Evolutionary conservation across 176 grass and related monocot species (phyloP).

Genomic region (Lolium multiflorum): DNA sequence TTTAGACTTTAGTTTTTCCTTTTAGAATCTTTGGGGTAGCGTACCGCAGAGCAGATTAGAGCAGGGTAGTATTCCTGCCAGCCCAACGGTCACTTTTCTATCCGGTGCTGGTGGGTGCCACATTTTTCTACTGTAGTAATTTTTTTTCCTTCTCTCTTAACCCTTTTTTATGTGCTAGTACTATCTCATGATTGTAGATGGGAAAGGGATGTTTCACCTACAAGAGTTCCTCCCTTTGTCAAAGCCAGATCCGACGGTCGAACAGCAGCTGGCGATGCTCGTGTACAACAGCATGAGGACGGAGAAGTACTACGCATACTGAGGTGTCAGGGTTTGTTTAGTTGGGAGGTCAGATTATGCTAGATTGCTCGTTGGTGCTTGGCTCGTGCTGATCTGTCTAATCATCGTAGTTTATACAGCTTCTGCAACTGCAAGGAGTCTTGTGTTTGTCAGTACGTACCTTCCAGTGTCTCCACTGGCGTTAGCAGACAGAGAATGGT

Average conservation of each 20-base stretch:
- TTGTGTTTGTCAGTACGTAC: neutral
- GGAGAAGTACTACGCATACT: neutral
- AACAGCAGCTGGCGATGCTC: slow-evolving; percentile 9
- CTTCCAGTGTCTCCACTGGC: neutral
- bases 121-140: neutral
- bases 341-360: neutral
- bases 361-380: too few relatives aligned
- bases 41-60: neutral
- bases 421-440: neutral
- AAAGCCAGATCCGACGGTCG: neutral
- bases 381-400: neutral
- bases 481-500: too few relatives aligned
- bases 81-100: slow-evolving; percentile 47
- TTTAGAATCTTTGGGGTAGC: slow-evolving; percentile 23
- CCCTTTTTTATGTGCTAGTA: neutral
- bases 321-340: neutral
- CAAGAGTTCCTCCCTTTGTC: slow-evolving; percentile 24
- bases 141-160: neutral
- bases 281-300: slow-evolving; percentile 30
- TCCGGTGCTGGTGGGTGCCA: slow-evolving; percentile 10
- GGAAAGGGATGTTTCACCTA: slow-evolving; percentile 50
- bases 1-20: neutral
- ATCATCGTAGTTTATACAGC: neutral
- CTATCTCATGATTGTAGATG: slow-evolving; percentile 23
- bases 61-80: slow-evolving; percentile 11